Evolutionary conservation across 164 flowering plant genomes (phyloP), one percentile per base, ranked within the genome.

Genomic region (Houttuynia cordata): DNA sequence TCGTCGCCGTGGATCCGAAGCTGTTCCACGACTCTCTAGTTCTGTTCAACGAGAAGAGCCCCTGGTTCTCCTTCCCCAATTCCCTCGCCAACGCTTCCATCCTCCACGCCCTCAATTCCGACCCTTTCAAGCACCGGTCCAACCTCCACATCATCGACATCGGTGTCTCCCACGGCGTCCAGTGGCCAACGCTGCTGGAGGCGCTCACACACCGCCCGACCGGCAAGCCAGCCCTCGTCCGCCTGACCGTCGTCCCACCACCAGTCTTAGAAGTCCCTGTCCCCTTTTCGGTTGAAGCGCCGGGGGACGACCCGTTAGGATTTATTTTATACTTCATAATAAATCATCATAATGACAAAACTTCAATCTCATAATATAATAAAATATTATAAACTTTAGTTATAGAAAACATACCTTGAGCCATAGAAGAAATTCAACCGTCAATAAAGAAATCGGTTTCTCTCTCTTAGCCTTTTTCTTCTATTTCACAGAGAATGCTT

Each of bases 171-270:
- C 96, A 88, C 70, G 92, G 92, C 8, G 67, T 84, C 19, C 96
- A 88, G 64, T 88, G 96, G 92, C 96, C 96, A 0, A 88, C 84
- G 0, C 81, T 88, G 45, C 78, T 88, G 8, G 92, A 85, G 51
- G 83, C 86, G 61, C 64, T 88, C 73, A 69, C 78, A 17, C 73
- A 78, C 57, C 79, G 78, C 14, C 49, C 81, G 0, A 82, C 82
- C 4, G 90, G 90, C 4, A 86, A 88, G 19, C 88, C 96, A 2
- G 73, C 82, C 0, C 64, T 78, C 10, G 76, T 88, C 30, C 86
- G 84, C 21, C 75, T 88, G 64, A 88, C 96, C 0, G 74, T 88
- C 0, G 52, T 88, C 8, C 64, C 76, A 30, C 63, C 70, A 19
- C 57, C 15, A 18, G 22, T 4, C 20, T 58, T 57, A 0, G 24